These are phyloP conservation scores for Fomes fomentarius DNA, from an alignment of 1,284 basidiomycete species.

Conservation along the genomic window DNA sequence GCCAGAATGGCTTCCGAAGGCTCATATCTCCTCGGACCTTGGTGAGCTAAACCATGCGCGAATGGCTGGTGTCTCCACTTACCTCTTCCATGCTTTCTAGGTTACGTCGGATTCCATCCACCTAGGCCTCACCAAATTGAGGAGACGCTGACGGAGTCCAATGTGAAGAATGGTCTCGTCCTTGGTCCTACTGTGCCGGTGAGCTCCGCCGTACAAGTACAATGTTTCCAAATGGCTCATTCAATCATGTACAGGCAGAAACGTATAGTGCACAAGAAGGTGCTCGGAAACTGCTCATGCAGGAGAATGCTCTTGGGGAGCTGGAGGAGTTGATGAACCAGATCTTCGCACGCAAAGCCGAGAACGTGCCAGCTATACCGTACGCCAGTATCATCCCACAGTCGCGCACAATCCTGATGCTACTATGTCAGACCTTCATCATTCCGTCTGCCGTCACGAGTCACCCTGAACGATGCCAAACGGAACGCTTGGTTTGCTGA, in stretches of 20 bases:
- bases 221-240: slow-evolving; percentile 5
- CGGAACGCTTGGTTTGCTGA: slow-evolving; percentile 90
- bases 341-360: slow-evolving; percentile 68
- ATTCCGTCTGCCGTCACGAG: slow-evolving; percentile 86
- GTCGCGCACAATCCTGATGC: not conserved
- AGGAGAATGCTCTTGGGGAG: slow-evolving; percentile 59
- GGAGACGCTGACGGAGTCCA: slow-evolving; percentile 76
- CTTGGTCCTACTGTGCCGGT: slow-evolving; percentile 67
- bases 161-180: slow-evolving; percentile 81
- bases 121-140: slow-evolving; percentile 85
- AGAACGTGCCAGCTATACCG: slow-evolving; percentile 62
- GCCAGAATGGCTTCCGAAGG: slow-evolving; percentile 70
- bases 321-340: slow-evolving; percentile 83
- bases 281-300: slow-evolving; percentile 54
- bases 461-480: slow-evolving; percentile 90
- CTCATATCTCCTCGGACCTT: slow-evolving; percentile 67
- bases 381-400: slow-evolving; percentile 48
- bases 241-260: slow-evolving; percentile 53
- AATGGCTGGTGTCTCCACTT: not conserved
- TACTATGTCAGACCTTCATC: slow-evolving; percentile 57
- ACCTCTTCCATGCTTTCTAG: slow-evolving; percentile 42
- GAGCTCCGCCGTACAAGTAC: slow-evolving; percentile 22
- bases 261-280: slow-evolving; percentile 60
- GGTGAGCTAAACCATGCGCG: slow-evolving; percentile 43
- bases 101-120: slow-evolving; percentile 87